phyloP scores from a whole-genome alignment of 2,329 filamentous ascomycete species.

The Colletotrichum navitas region DNA sequence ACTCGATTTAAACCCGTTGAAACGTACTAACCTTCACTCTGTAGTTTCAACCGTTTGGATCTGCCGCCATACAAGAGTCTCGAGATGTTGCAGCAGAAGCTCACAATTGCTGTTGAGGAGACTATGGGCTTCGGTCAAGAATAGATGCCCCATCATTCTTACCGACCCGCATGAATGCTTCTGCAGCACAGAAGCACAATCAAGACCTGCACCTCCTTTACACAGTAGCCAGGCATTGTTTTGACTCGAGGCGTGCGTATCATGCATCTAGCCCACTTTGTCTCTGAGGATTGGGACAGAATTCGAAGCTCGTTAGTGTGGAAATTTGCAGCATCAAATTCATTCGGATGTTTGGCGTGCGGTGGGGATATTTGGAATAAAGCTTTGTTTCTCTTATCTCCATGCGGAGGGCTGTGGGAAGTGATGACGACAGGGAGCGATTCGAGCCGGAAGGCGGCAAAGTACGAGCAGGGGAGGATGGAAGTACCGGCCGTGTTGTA shows the following conservation, averaged over 20 bases:
- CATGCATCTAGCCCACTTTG: conserved; percentile 13
- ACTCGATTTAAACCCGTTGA: not conserved
- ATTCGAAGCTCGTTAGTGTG: conserved; percentile 29
- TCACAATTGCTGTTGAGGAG: conserved; percentile 97
- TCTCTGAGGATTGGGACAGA: conserved; percentile 2
- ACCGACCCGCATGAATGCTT: not conserved
- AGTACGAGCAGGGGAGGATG: conserved; percentile 23
- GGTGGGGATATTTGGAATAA: conserved; percentile 42
- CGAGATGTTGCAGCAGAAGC: conserved; percentile 87
- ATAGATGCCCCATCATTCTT: conserved; percentile 60
- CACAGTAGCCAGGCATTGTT: conserved; percentile 8
- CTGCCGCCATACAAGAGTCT: conserved; percentile 92
- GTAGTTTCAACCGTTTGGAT: conserved; percentile 96
- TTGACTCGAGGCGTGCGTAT: conserved; percentile 11
- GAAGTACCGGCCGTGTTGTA: conserved; percentile 24
- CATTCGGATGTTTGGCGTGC: conserved; percentile 41
- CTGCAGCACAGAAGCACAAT: conserved; percentile 6
- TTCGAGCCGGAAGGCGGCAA: conserved; percentile 18
- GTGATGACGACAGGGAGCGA: conserved; percentile 29
- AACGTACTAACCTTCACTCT: conserved; percentile 43
- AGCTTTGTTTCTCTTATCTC: conserved; percentile 36
- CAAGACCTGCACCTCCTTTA: conserved; percentile 2
- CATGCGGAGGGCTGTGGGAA: conserved; percentile 24
- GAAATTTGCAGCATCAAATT: conserved; percentile 40
- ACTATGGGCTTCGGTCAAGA: conserved; percentile 99